Percentiles rank a stretch among this genome's conserved stretches.
Evolutionary conservation across 345 rosid species (phyloP).

Genomic region (Bretschneidera sinensis): DNA sequence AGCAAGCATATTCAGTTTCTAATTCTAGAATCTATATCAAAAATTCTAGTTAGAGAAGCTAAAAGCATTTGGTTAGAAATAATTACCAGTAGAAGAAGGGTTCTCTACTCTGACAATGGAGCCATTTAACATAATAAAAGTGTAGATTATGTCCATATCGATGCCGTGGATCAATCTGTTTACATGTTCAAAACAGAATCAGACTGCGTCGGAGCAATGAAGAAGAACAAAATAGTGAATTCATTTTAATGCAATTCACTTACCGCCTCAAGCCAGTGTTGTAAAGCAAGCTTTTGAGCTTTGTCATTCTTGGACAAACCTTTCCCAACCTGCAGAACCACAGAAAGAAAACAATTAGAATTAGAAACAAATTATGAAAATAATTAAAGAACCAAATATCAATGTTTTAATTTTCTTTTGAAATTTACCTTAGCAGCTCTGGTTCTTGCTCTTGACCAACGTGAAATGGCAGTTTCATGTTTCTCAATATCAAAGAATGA

Average conservation of each 20-base stretch:
- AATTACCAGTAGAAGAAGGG: constrained; percentile 98
- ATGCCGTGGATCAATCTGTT: constrained; percentile 94
- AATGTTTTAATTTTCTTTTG: no score
- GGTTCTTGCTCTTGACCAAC: constrained; percentile 96
- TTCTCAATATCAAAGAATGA: constrained; percentile 88
- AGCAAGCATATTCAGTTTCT: constrained; percentile 10
- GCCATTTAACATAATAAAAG: constrained; percentile 76
- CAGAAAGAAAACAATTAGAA: neutral
- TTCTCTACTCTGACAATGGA: constrained; percentile 75
- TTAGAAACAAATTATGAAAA: neutral
- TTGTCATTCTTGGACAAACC: constrained; percentile 85
- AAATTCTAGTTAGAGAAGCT: constrained; percentile 1
- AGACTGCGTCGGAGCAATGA: neutral
- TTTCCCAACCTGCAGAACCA: constrained; percentile 61
- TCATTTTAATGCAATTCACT: constrained; percentile 19
- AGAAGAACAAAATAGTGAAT: no score
- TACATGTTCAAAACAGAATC: neutral
- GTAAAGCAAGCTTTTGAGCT: constrained; percentile 75
- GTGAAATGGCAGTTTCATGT: constrained; percentile 87
- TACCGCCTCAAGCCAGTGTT: constrained; percentile 99
- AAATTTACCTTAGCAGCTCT: constrained; percentile 67
- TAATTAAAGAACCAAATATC: neutral
- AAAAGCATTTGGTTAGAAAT: constrained; percentile 7
- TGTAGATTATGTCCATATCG: constrained; percentile 93
- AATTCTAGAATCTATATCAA: constrained; percentile 12